Percentiles rank a stretch among this genome's conserved stretches.
phyloP scores from a whole-genome alignment of 2,329 filamentous ascomycete species.

The Fragosphaeria purpurea region DNA sequence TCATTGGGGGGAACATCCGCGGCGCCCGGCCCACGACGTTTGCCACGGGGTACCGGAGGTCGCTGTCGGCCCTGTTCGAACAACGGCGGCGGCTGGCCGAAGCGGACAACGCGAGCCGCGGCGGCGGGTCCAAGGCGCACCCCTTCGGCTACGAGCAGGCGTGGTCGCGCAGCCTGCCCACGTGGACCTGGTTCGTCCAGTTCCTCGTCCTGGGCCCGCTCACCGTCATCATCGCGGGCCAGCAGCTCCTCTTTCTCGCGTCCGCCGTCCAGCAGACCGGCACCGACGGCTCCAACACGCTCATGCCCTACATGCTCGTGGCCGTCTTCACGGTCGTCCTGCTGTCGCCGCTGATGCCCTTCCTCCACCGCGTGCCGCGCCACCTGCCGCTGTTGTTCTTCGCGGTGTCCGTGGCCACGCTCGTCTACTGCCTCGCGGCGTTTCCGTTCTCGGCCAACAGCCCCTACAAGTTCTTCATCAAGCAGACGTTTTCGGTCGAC shows the following conservation, averaged over 20 bases:
- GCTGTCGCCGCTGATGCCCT: slow-evolving; percentile 68
- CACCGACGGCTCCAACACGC: slow-evolving; percentile 65
- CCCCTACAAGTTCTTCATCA: slow-evolving; percentile 79
- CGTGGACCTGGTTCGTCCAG: slow-evolving; percentile 82
- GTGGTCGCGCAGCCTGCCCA: slow-evolving; percentile 72
- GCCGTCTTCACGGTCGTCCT: slow-evolving; percentile 60
- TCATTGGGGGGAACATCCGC: slow-evolving; percentile 22
- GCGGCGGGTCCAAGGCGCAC: slow-evolving; percentile 23
- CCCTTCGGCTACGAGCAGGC: slow-evolving; percentile 65
- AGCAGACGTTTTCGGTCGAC: slow-evolving; percentile 71
- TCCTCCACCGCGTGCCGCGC: slow-evolving; percentile 76
- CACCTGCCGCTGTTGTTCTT: slow-evolving; percentile 73
- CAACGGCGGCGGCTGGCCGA: slow-evolving; percentile 12
- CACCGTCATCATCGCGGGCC: slow-evolving; percentile 64
- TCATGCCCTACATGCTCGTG: slow-evolving; percentile 63
- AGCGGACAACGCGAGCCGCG: slow-evolving; percentile 11
- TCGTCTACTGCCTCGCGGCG: slow-evolving; percentile 75
- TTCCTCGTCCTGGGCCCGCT: slow-evolving; percentile 73
- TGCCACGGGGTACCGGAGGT: slow-evolving; percentile 44
- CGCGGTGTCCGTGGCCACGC: slow-evolving; percentile 59
- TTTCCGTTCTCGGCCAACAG: slow-evolving; percentile 79
- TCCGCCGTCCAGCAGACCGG: slow-evolving; percentile 70
- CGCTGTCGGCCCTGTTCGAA: slow-evolving; percentile 26
- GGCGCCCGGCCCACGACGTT: slow-evolving; percentile 36
- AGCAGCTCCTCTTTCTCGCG: slow-evolving; percentile 63